Conservation (phyloP, 2,329 filamentous ascomycete species). For the Huntiella savannae region DNA sequence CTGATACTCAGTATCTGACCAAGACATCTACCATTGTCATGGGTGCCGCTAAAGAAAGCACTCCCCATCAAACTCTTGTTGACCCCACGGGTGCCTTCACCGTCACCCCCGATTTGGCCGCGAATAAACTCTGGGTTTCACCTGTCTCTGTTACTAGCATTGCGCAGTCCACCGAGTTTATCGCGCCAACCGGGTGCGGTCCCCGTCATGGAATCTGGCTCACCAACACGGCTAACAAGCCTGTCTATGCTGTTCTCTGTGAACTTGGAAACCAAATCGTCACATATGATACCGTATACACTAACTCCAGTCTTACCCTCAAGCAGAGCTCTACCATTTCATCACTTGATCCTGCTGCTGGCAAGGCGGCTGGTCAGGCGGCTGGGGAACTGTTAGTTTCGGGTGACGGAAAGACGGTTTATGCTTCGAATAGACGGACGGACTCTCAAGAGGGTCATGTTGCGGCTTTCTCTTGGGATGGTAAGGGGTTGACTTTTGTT, state of each 20-base stretch:
- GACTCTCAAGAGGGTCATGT: conserved; percentile 28
- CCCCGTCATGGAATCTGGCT: conserved; percentile 25
- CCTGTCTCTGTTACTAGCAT: conserved; percentile 25
- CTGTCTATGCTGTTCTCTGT: conserved; percentile 13
- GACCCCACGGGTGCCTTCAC: conserved; percentile 32
- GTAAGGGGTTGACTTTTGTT: conserved; percentile 18
- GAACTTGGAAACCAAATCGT: conserved; percentile 12
- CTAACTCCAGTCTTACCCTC: conserved; percentile 10
- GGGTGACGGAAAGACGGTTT: conserved; percentile 25
- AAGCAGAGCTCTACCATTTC: background rate
- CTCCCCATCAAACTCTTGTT: conserved; percentile 29
- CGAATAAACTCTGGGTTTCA: conserved; percentile 27
- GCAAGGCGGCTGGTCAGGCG: conserved; percentile 21
- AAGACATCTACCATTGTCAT: conserved; percentile 11
- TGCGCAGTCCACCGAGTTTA: conserved; percentile 19
- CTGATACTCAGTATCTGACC: conserved; percentile 14
- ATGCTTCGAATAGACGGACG: conserved; percentile 32
- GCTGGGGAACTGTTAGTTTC: conserved; percentile 28
- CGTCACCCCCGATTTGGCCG: conserved; percentile 29
- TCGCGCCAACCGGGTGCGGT: conserved; percentile 22
- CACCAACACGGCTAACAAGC: conserved; percentile 2
- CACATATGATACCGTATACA: conserved; percentile 18
- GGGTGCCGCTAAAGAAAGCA: conserved; percentile 18
- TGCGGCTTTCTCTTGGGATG: conserved; percentile 24
- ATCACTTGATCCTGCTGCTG: conserved; percentile 11